Evolutionary conservation across 2,329 filamentous ascomycete genomes (phyloP).

Genomic region (Didymella keratinophila): DNA sequence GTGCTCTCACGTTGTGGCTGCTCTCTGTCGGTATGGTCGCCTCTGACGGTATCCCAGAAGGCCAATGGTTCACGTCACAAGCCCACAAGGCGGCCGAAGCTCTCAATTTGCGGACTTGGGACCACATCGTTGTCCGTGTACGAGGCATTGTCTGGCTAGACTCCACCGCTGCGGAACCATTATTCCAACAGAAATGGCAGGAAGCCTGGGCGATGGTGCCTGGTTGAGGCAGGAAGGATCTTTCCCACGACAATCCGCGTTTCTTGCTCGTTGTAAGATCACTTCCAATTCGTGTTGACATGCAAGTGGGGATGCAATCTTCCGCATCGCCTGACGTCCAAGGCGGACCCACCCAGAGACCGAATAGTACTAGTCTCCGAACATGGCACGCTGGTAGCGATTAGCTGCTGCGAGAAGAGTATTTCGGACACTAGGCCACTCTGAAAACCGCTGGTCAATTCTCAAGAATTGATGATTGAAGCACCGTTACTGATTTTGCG

Average conservation of each 20-base stretch:
- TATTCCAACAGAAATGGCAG: slow-evolving; percentile 24
- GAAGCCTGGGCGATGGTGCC: slow-evolving; percentile 1
- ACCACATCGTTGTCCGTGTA: slow-evolving; percentile 8
- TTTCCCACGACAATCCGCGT: not conserved
- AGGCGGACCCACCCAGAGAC: not conserved
- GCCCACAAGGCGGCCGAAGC: slow-evolving; percentile 1
- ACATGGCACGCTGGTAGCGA: not conserved
- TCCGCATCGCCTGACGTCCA: slow-evolving; percentile 4
- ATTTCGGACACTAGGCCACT: slow-evolving; percentile 4
- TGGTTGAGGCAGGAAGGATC: not conserved
- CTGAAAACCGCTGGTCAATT: not conserved
- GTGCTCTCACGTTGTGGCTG: slow-evolving; percentile 26
- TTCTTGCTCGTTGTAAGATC: not conserved
- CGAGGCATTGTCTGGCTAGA: slow-evolving; percentile 25
- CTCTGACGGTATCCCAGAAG: slow-evolving; percentile 18
- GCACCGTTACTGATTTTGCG: not conserved
- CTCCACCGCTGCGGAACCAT: slow-evolving; percentile 2
- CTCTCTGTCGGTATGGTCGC: slow-evolving; percentile 27
- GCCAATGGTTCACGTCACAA: slow-evolving; percentile 25
- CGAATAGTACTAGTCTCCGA: slow-evolving; percentile 27
- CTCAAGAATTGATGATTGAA: not conserved
- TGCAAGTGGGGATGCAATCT: not conserved
- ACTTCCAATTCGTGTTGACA: not conserved
- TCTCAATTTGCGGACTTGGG: slow-evolving; percentile 15
- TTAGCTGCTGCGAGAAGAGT: slow-evolving; percentile 1